Evolutionary conservation across 441 rosid genomes (phyloP).

Genomic region (Populus trichocarpa): DNA sequence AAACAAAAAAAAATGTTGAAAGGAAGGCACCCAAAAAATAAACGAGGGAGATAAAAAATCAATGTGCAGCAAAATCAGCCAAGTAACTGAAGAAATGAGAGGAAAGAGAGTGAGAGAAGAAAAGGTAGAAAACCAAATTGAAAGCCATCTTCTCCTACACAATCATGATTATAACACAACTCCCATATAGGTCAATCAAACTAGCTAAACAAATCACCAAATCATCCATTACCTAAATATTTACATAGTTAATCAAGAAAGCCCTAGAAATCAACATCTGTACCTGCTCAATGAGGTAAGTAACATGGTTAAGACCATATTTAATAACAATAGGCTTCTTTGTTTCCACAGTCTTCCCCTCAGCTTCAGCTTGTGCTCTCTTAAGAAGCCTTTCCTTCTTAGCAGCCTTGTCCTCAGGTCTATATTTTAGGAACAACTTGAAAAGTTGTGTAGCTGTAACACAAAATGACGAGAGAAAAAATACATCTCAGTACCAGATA

Average conservation of each 20-base stretch:
- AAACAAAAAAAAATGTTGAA: neutral
- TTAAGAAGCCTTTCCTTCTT: conserved; percentile 77
- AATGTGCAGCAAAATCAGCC: neutral
- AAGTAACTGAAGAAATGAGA: neutral
- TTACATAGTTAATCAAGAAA: neutral
- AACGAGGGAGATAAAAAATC: too few relatives aligned
- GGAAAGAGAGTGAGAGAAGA: neutral
- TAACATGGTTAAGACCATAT: conserved; percentile 82
- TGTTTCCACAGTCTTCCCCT: conserved; percentile 64
- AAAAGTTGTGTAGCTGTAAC: conserved; percentile 62
- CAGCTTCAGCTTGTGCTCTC: conserved; percentile 81
- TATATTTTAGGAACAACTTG: conserved; percentile 75
- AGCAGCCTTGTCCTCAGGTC: conserved; percentile 87
- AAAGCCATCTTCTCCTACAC: neutral
- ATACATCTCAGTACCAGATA: neutral
- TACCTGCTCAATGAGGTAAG: conserved; percentile 78
- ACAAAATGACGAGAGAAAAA: neutral
- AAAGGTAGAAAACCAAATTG: neutral
- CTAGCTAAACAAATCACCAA: neutral
- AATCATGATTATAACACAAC: neutral
- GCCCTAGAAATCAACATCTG: neutral
- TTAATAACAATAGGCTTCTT: conserved; percentile 49
- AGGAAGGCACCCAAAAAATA: neutral
- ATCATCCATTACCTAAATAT: neutral
- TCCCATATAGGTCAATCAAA: neutral